phyloP scores from a whole-genome alignment of 306 rosid species.

The Glycine latifolia region DNA sequence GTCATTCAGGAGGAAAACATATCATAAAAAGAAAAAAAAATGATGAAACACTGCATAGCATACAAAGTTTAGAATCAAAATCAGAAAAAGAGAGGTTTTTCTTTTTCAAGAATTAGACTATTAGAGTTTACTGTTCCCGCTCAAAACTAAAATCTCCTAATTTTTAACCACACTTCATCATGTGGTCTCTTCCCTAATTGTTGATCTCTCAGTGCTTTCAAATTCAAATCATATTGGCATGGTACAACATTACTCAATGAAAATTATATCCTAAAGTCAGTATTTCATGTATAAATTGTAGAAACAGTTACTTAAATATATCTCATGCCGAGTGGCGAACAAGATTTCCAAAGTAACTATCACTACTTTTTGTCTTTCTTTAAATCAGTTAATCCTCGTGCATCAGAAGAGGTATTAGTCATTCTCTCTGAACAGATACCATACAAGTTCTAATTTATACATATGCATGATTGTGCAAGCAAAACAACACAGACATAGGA shows the following conservation, averaged over 20 bases:
- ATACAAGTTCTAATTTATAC: not conserved
- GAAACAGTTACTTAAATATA: slow-evolving; percentile 34
- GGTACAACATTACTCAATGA: slow-evolving; percentile 18
- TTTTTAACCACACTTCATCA: slow-evolving; percentile 2
- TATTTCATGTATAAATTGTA: slow-evolving; percentile 41
- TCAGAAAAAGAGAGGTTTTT: not conserved
- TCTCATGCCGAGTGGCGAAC: slow-evolving; percentile 15
- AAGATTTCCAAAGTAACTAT: slow-evolving; percentile 3
- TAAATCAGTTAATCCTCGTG: slow-evolving; percentile 19
- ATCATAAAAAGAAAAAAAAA: slow-evolving; percentile 8
- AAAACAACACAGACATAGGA: slow-evolving; percentile 35
- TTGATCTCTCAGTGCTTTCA: slow-evolving; percentile 29
- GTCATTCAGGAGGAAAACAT: slow-evolving; percentile 33
- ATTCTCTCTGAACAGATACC: slow-evolving; percentile 27
- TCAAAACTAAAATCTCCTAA: not conserved
- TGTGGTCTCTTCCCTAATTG: slow-evolving; percentile 15
- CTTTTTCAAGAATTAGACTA: slow-evolving; percentile 24
- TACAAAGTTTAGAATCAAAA: slow-evolving; percentile 19
- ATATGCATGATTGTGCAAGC: slow-evolving; percentile 6
- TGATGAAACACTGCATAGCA: slow-evolving; percentile 17
- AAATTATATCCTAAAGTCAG: slow-evolving; percentile 5
- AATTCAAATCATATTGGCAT: slow-evolving; percentile 37
- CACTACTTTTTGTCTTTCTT: slow-evolving; percentile 10
- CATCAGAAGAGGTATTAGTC: slow-evolving; percentile 24
- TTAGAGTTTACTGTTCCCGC: not conserved